phyloP scores from a whole-genome alignment of 2,329 filamentous ascomycete genomes.

The Aspergillus sp. region DNA sequence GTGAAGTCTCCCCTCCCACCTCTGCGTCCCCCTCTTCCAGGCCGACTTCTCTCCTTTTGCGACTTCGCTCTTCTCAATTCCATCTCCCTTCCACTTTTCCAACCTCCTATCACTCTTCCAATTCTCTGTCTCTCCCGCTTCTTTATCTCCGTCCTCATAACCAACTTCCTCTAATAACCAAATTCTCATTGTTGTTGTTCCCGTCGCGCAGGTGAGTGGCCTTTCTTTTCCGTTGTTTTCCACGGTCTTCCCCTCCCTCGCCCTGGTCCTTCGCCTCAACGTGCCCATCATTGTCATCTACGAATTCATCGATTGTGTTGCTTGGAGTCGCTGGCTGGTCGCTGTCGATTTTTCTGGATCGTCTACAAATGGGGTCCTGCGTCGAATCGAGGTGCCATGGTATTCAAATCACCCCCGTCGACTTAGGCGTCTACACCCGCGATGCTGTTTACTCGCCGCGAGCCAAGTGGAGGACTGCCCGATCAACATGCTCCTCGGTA shows the following conservation, averaged over 20 bases:
- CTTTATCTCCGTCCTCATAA: slow-evolving; percentile 14
- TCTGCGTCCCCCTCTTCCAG: slow-evolving; percentile 13
- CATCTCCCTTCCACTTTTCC: slow-evolving; percentile 9
- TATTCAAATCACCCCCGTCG: slow-evolving; percentile 9
- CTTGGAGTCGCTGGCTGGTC: background rate
- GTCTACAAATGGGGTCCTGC: background rate
- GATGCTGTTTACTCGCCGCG: slow-evolving; percentile 15
- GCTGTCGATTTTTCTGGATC: background rate
- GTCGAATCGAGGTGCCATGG: slow-evolving; percentile 14
- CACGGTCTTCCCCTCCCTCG: slow-evolving; percentile 13
- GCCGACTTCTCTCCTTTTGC: background rate
- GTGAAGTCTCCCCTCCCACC: slow-evolving; percentile 13
- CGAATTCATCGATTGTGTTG: background rate
- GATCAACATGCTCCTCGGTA: background rate
- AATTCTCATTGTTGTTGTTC: slow-evolving; percentile 8
- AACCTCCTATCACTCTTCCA: slow-evolving; percentile 14
- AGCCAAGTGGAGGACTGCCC: slow-evolving; percentile 16
- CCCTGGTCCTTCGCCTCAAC: slow-evolving; percentile 11
- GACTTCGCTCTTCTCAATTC: slow-evolving; percentile 3
- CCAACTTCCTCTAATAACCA: slow-evolving; percentile 10
- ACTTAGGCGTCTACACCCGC: slow-evolving; percentile 17
- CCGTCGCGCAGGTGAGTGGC: slow-evolving; percentile 26
- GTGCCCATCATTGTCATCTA: slow-evolving; percentile 3
- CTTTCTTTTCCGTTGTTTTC: slow-evolving; percentile 17
- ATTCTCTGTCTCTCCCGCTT: slow-evolving; percentile 16